phyloP scores from a whole-genome alignment of 1,284 basidiomycete species.

The Moesziomyces antarcticus region DNA sequence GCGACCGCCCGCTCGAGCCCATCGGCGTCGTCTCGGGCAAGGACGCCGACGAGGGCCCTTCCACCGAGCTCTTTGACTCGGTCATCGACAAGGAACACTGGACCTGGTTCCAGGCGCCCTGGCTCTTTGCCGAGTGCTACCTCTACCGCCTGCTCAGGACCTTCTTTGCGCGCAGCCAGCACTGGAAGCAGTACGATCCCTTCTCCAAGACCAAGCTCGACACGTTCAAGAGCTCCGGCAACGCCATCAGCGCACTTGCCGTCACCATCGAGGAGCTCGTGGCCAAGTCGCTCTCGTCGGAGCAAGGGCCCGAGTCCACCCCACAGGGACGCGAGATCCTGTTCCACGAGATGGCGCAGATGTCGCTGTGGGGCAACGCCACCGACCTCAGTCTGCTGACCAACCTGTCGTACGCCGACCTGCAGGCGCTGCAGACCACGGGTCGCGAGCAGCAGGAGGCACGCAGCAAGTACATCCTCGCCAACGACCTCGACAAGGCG shows the following conservation, averaged over 20 bases:
- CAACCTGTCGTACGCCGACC: slow-evolving; percentile 80
- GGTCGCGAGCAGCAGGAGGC: slow-evolving; percentile 71
- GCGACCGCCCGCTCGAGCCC: slow-evolving; percentile 78
- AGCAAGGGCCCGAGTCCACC: slow-evolving; percentile 44
- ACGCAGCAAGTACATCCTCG: slow-evolving; percentile 77
- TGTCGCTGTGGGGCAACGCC: slow-evolving; percentile 77
- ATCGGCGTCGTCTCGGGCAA: slow-evolving; percentile 41
- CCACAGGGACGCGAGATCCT: slow-evolving; percentile 70
- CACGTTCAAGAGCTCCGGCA: slow-evolving; percentile 81
- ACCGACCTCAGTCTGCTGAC: slow-evolving; percentile 83
- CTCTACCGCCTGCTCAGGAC: slow-evolving; percentile 83
- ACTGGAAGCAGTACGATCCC: slow-evolving; percentile 85
- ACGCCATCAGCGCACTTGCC: slow-evolving; percentile 76
- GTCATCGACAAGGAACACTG: slow-evolving; percentile 68
- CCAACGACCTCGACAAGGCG: slow-evolving; percentile 80
- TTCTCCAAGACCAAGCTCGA: slow-evolving; percentile 84
- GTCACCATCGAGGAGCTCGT: slow-evolving; percentile 55
- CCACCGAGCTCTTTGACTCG: slow-evolving; percentile 64
- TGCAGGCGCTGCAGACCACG: slow-evolving; percentile 82
- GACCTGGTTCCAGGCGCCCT: slow-evolving; percentile 91
- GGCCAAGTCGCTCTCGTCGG: slow-evolving; percentile 35
- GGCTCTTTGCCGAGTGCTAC: slow-evolving; percentile 87
- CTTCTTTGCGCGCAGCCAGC: slow-evolving; percentile 76
- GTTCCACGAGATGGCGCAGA: slow-evolving; percentile 86
- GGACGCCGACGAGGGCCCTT: slow-evolving; percentile 75